Base-by-base conservation (phyloP, 2,329 filamentous ascomycete genomes). In the Plectosphaerella cucumerina region DNA sequence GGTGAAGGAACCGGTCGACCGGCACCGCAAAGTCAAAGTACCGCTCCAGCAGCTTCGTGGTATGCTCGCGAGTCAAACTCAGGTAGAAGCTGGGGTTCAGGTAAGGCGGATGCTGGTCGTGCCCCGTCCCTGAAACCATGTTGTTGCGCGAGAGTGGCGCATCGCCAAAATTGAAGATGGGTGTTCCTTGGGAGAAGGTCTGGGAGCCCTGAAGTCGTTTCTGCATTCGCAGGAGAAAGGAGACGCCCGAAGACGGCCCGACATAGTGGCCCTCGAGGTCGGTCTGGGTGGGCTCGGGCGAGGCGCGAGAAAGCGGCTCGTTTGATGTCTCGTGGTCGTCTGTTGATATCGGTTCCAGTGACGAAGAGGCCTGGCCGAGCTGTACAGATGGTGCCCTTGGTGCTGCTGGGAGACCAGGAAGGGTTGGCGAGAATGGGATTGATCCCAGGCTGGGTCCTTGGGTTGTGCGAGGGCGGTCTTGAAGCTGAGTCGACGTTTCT, bases 1-100 rank as follows among this genome's bases (percentile, higher is more conserved):
- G 60, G 50, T 73, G 68, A 14, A 73, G 59, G 51, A 67, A 72
- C 31, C 61, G 63, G 53, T 67, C 67, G 12, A 62, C 68, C 14
- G 48, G 68, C 62, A 67, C 66, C 8, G 59, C 63, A 50, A 65
- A 66, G 51, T 67, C 65, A 52, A 72, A 71, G 48, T 71, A 72
- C 10, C 64, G 55, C 26, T 61, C 52, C 8, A 72, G 23, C 14
- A 72, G 49, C 12, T 35, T 45, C 11, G 44, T 20, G 3, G 58
- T 55, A 20, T 60, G 58, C 6, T 57, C 53, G 21, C 55, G 50
- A 4, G 61, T 55, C 6, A 68, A 71, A 35, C 76, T 59, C 15
- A 70, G 61, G 48, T 71, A 73, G 46, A 70, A 70, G 0, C 66
- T 66, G 1, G 66, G 62, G 52, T 74, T 69, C 42, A 68, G 69